phyloP scores from a whole-genome alignment of 805 yeast genomes.

The Ogataea corticis region DNA sequence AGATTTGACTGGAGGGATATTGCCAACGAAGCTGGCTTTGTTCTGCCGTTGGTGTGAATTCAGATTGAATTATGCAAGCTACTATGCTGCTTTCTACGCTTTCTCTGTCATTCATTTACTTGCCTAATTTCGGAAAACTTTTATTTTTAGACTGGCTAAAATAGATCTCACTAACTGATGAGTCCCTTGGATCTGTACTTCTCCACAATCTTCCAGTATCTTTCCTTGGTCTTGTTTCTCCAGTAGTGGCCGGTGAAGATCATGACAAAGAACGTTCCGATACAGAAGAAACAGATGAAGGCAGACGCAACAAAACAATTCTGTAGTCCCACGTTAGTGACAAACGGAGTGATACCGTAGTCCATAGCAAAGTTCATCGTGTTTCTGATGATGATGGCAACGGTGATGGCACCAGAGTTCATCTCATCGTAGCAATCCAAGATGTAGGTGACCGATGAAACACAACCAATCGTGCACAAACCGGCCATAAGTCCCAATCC shows the following conservation, averaged over 20 bases:
- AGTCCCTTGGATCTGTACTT: conserved; percentile 26
- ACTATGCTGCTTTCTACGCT: too few species aligned
- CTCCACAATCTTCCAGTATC: conserved; percentile 38
- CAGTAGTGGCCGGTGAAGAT: conserved; percentile 36
- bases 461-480: conserved; percentile 52
- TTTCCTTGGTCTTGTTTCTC: conserved; percentile 36
- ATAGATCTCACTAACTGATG: not conserved
- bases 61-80: too few species aligned
- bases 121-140: not conserved
- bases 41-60: conserved; percentile 30
- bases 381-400: conserved; percentile 57
- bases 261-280: conserved; percentile 46
- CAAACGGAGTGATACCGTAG: conserved; percentile 63
- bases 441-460: conserved; percentile 51
- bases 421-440: conserved; percentile 58
- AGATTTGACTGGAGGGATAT: conserved; percentile 34
- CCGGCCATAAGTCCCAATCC: conserved; percentile 62
- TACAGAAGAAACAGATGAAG: conserved; percentile 48
- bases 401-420: conserved; percentile 54
- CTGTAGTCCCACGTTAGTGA: conserved; percentile 50
- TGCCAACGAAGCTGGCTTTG: conserved; percentile 23
- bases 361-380: conserved; percentile 59
- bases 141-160: too few species aligned
- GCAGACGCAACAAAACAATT: conserved; percentile 59
- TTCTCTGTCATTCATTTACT: too few species aligned